Percentiles rank a stretch among this genome's conserved stretches.
Conservation (phyloP, 345 rosid genomes). For the Fremontodendron californicum region DNA sequence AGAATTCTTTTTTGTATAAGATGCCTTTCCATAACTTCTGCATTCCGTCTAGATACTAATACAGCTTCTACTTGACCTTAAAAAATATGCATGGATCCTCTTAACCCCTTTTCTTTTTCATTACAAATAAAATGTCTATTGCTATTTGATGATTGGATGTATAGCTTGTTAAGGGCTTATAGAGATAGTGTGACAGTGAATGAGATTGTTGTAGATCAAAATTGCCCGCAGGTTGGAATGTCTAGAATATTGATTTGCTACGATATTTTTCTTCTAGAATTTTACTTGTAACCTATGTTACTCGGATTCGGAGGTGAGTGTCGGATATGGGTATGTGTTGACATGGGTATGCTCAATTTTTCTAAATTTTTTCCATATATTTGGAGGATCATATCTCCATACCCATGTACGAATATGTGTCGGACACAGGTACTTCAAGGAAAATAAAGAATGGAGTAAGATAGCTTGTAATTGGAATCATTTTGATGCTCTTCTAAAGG, state of each 20-base stretch:
- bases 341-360: too few species aligned
- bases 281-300: background rate
- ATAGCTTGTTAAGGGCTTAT: background rate
- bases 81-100: background rate
- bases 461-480: too few species aligned
- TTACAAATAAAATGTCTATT: background rate
- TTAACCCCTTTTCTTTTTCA: background rate
- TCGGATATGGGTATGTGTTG: too few species aligned
- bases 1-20: background rate
- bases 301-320: too few species aligned
- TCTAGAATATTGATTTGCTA: background rate
- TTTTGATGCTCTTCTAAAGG: background rate
- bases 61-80: background rate
- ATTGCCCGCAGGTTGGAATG: background rate
- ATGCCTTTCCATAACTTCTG: background rate
- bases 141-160: background rate
- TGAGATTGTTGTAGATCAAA: background rate
- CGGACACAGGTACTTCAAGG: too few species aligned
- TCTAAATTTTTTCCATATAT: too few species aligned
- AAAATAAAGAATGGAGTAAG: too few species aligned
- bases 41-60: background rate
- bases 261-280: background rate
- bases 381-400: too few species aligned
- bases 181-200: background rate
- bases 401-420: too few species aligned